Conservation (phyloP, 768 basidiomycete species). For the Lactifluus volemus region DNA sequence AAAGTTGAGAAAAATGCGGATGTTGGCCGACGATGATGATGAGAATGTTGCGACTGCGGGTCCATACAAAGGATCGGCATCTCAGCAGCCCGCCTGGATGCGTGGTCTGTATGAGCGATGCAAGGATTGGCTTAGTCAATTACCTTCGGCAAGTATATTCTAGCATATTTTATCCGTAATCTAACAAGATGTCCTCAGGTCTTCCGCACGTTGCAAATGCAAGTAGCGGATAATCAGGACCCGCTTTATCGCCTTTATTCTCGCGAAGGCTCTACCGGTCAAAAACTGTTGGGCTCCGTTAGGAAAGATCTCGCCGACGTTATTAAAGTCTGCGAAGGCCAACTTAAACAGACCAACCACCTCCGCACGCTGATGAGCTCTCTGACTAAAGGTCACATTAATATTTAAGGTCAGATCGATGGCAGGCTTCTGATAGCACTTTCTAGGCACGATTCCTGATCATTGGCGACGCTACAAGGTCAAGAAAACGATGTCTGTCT, state of each 20-base stretch:
- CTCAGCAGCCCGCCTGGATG: slow-evolving; percentile 95
- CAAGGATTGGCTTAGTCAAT: slow-evolving; percentile 67
- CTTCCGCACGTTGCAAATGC: slow-evolving; percentile 56
- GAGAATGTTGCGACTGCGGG: slow-evolving; percentile 40
- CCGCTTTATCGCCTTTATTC: slow-evolving; percentile 85
- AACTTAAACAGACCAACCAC: slow-evolving; percentile 93
- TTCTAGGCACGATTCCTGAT: slow-evolving; percentile 71
- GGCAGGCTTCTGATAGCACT: slow-evolving; percentile 13
- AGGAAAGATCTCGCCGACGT: slow-evolving; percentile 76
- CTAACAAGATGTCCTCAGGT: slow-evolving; percentile 33
- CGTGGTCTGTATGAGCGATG: slow-evolving; percentile 71
- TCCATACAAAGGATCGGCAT: slow-evolving; percentile 52
- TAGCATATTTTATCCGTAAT: neutral
- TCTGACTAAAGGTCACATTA: slow-evolving; percentile 69
- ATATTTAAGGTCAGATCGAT: slow-evolving; percentile 1
- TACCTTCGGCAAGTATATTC: slow-evolving; percentile 56
- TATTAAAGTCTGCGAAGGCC: slow-evolving; percentile 76
- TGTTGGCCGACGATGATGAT: slow-evolving; percentile 80
- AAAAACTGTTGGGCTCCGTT: slow-evolving; percentile 69
- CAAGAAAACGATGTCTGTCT: slow-evolving; percentile 68
- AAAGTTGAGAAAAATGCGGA: slow-evolving; percentile 91
- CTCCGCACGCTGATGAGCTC: slow-evolving; percentile 85
- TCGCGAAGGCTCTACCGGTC: slow-evolving; percentile 77
- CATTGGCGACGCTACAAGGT: slow-evolving; percentile 92
- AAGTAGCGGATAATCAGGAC: slow-evolving; percentile 62